Conservation (phyloP, 2,329 filamentous ascomycete species). For the Akanthomyces dipterigenus region DNA sequence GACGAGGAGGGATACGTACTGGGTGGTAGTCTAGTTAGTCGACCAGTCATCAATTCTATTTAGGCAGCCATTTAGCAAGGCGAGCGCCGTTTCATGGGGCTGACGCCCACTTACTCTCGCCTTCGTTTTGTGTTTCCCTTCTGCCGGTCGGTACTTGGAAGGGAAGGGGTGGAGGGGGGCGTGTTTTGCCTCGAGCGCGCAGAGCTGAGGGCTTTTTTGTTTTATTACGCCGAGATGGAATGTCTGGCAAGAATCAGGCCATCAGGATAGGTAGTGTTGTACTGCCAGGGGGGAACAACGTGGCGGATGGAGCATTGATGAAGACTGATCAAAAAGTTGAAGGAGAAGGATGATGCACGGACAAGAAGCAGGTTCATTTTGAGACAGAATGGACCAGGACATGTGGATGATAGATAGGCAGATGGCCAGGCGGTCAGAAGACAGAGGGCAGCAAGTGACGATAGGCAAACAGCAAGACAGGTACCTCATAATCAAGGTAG, state of each 20-base stretch:
- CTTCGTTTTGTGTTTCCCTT: not conserved
- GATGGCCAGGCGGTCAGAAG: no score
- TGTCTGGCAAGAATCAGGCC: not conserved
- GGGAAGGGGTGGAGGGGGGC: not conserved
- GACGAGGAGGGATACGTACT: not conserved
- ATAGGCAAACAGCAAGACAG: no score
- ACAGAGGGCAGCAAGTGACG: no score
- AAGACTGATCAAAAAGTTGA: not conserved
- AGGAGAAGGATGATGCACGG: not conserved
- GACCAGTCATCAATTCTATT: conserved; percentile 2
- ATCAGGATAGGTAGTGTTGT: not conserved
- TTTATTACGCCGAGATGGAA: conserved; percentile 1
- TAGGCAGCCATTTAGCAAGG: not conserved
- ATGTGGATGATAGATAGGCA: no score
- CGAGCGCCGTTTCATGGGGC: not conserved
- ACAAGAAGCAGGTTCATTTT: not conserved
- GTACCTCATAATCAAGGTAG: no score
- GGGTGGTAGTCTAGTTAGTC: no score
- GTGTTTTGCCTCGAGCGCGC: conserved; percentile 4
- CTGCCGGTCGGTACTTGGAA: not conserved
- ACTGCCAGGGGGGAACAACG: no score
- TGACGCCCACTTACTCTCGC: not conserved
- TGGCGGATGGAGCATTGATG: not conserved
- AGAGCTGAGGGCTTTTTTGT: not conserved
- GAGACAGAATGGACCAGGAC: no score